Evolutionary conservation across 2,329 filamentous ascomycete genomes (phyloP).

Genomic region (Daldinia eschscholtzii): DNA sequence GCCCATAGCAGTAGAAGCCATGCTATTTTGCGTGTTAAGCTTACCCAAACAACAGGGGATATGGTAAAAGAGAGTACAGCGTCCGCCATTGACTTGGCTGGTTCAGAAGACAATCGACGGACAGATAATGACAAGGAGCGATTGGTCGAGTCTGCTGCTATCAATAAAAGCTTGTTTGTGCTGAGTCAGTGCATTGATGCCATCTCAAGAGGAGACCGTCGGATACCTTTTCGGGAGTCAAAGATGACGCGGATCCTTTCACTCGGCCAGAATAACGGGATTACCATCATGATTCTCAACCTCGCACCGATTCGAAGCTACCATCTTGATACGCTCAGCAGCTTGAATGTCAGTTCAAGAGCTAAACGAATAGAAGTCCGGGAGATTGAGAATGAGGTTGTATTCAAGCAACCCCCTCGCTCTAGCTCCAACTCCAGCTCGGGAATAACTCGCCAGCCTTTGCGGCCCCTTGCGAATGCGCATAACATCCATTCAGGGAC

Average conservation of each 20-base stretch:
- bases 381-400: constrained; percentile 94
- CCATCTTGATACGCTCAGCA: constrained; percentile 92
- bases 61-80: constrained; percentile 82
- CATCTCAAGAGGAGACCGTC: constrained; percentile 78
- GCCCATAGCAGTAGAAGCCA: constrained; percentile 91
- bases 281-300: constrained; percentile 97
- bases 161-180: constrained; percentile 97
- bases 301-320: constrained; percentile 92
- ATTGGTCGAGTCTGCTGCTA: constrained; percentile 93
- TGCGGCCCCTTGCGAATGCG: constrained; percentile 80
- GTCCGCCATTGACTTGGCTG: constrained; percentile 93
- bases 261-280: constrained; percentile 92
- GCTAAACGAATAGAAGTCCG: constrained; percentile 97
- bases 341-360: constrained; percentile 92
- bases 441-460: constrained; percentile 74
- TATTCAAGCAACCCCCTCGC: constrained; percentile 81
- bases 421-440: constrained; percentile 58
- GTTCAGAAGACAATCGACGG: constrained; percentile 93
- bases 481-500: constrained; percentile 77
- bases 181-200: constrained; percentile 95
- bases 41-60: constrained; percentile 80
- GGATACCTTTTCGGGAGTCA: constrained; percentile 93
- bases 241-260: constrained; percentile 98
- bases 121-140: constrained; percentile 95
- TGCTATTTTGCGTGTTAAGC: constrained; percentile 89